phyloP scores from a whole-genome alignment of 306 rosid genomes.

The Vigna nakashimae region DNA sequence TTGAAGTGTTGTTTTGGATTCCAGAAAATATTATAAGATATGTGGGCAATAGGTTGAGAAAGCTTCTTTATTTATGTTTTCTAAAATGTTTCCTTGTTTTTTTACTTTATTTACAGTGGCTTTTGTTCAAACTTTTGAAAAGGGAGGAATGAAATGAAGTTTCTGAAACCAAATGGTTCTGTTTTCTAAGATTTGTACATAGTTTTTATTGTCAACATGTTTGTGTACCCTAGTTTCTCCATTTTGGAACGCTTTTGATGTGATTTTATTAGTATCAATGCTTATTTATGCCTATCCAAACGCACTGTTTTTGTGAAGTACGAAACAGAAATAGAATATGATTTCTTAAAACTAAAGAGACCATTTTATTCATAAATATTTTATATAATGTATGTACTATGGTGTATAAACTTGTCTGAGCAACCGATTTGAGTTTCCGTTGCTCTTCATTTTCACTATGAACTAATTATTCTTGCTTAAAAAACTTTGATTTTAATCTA shows the following conservation, averaged over 20 bases:
- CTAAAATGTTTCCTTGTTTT: neutral
- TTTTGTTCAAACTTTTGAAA: neutral
- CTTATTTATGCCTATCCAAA: neutral
- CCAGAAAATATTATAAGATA: neutral
- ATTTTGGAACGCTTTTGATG: neutral
- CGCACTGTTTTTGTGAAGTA: neutral
- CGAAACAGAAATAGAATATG: neutral
- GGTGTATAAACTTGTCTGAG: neutral
- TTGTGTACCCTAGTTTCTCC: neutral
- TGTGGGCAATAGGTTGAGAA: neutral
- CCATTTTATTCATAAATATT: neutral
- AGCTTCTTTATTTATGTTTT: neutral
- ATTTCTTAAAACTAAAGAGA: neutral
- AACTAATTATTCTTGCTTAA: neutral
- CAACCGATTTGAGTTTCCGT: neutral
- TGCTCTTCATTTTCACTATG: neutral
- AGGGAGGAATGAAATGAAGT: neutral
- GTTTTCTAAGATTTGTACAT: neutral
- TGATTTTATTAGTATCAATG: neutral
- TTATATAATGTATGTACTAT: neutral
- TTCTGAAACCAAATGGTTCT: neutral
- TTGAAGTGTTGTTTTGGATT: neutral
- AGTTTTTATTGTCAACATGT: neutral
- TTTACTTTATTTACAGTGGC: no score
- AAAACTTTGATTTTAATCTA: neutral